Conservation (phyloP, 2,329 filamentous ascomycete species). For the Penicillium italicum region DNA sequence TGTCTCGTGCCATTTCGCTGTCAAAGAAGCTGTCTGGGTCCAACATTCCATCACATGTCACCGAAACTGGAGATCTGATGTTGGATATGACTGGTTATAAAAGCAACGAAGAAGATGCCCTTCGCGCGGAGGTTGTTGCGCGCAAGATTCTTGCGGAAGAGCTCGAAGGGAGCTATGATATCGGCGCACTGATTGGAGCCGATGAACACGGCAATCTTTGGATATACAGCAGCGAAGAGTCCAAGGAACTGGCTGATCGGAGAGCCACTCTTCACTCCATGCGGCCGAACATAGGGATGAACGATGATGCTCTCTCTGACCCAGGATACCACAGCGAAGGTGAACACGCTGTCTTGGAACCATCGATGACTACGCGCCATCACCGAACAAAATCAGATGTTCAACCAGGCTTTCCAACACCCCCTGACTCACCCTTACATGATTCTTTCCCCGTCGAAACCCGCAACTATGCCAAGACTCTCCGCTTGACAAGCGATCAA, state of each 20-base stretch:
- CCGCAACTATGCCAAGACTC: conserved; percentile 91
- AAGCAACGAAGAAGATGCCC: conserved; percentile 84
- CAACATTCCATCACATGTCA: conserved; percentile 92
- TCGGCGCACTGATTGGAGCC: conserved; percentile 89
- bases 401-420: conserved; percentile 63
- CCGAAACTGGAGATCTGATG: conserved; percentile 90
- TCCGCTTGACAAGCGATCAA: conserved; percentile 92
- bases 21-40: conserved; percentile 83
- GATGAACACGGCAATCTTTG: conserved; percentile 97
- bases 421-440: conserved; percentile 52
- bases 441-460: conserved; percentile 59
- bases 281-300: conserved; percentile 50
- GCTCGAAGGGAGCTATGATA: conserved; percentile 90
- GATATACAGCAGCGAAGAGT: conserved; percentile 98
- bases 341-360: conserved; percentile 63
- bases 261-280: conserved; percentile 53
- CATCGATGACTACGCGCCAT: conserved; percentile 50
- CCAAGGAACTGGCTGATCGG: conserved; percentile 81
- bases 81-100: conserved; percentile 98
- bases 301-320: conserved; percentile 81
- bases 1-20: conserved; percentile 76
- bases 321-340: conserved; percentile 95
- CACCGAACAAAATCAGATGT: conserved; percentile 62
- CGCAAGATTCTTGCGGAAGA: conserved; percentile 90
- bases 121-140: conserved; percentile 88